Base-by-base conservation (phyloP, 192 early-diverging fungal species). In the Rhizoclosmatium globosum region DNA sequence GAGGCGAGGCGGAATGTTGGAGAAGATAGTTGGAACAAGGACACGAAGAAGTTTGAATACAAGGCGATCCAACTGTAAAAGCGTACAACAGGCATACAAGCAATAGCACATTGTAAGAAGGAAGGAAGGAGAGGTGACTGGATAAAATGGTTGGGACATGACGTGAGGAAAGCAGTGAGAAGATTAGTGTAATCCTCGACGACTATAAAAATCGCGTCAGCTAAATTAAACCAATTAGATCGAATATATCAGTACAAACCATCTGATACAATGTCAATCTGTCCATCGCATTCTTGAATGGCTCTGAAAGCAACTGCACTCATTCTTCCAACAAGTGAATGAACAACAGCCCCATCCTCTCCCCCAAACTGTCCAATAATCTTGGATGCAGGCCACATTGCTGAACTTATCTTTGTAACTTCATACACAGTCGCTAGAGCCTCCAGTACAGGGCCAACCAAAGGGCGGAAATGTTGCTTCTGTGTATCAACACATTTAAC, bases 361-460 rank as follows among this genome's bases (percentile, higher is more conserved):
- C 88, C 89, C 21, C 84, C 89, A 90, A 92, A 91, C 56, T 90
- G 88, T 13, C 88, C 80, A 17, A 96, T 87, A 76, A 90, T 87
- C 61, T 92, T 87, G 3, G 82, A 81, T 39, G 91, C 86, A 2
- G 93, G 89, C 97, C 97, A 99, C 64, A 99, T 82, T 74, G 95
- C 94, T 47, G 88, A 89, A 46, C 92, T 82, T 38, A 89, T 46
- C 0, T 89, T 87, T 2, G 92, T 92, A 67, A 87, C 85, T 67
- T 90, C 86, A 84, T 94, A 98, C n/a, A 86, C 86, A 64, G 67
- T 80, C 19, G 93, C 91, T 2, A 94, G 69, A 9, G 87, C 82
- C 23, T 92, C 86, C 82, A 92, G 82, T 17, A 94, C 83, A 45
- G 82, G 79, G 0, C 84, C 86, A 13, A 94, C 67, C 4, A 94